phyloP scores from a whole-genome alignment of 2,329 filamentous ascomycete genomes.

The Nothopassalora personata region DNA sequence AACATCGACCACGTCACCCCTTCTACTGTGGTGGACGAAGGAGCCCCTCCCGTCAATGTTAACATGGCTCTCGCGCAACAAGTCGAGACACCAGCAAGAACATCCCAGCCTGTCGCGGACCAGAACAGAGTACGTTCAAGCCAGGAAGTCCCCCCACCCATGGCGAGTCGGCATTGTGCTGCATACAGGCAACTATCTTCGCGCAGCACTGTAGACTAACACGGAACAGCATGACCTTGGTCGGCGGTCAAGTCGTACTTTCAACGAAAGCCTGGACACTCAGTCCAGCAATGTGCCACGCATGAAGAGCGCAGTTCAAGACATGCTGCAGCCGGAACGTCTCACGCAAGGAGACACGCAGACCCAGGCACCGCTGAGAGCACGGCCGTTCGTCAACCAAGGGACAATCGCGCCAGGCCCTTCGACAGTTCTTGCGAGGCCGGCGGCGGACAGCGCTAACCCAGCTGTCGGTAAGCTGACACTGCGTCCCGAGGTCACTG shows the following conservation, averaged over 20 bases:
- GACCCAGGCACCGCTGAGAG: conserved; percentile 11
- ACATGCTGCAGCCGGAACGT: conserved; percentile 27
- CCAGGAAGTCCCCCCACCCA: not conserved
- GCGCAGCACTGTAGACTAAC: not conserved
- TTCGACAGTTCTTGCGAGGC: not conserved
- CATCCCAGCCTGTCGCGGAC: not conserved
- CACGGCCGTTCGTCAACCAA: not conserved
- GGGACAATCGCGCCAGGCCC: not conserved
- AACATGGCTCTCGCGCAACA: not conserved
- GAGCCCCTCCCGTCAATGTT: too few species aligned
- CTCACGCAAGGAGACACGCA: conserved; percentile 33
- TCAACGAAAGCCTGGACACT: conserved; percentile 14
- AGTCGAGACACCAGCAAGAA: not conserved
- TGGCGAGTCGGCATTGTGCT: not conserved
- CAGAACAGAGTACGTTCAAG: not conserved
- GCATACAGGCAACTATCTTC: not conserved
- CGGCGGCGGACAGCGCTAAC: not conserved
- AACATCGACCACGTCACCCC: conserved; percentile 6
- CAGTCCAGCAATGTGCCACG: conserved; percentile 20
- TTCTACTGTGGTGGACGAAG: conserved; percentile 2
- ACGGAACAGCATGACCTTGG: not conserved
- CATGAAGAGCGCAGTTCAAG: conserved; percentile 23
- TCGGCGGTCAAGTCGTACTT: not conserved
- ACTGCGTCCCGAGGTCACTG: conserved; percentile 11
- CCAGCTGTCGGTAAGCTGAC: conserved; percentile 1